Percentiles rank a stretch among this genome's conserved stretches.
Evolutionary conservation across 345 rosid genomes (phyloP).

Genomic region (Eucalyptus polyanthemos): DNA sequence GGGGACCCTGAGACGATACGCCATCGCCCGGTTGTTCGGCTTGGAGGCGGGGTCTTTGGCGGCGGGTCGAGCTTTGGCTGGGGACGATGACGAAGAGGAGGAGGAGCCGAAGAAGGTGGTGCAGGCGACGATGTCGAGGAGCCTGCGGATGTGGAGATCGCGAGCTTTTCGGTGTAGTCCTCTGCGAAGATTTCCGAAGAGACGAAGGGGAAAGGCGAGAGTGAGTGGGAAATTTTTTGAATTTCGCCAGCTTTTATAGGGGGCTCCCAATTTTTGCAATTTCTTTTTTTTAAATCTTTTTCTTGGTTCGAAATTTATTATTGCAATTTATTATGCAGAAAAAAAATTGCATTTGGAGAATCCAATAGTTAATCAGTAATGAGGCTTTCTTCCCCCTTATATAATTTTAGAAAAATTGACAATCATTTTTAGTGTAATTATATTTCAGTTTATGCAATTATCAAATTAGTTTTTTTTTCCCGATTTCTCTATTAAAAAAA

Average conservation of each 20-base stretch:
- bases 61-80: conserved; percentile 18
- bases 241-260: background rate
- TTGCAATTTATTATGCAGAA: background rate
- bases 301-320: background rate
- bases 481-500: background rate
- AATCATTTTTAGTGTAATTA: background rate
- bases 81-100: conserved; percentile 25
- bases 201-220: background rate
- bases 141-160: conserved; percentile 74
- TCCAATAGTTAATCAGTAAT: background rate
- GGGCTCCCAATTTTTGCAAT: background rate
- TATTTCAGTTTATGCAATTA: background rate
- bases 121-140: conserved; percentile 89
- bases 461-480: background rate
- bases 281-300: background rate
- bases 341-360: background rate
- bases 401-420: background rate
- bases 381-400: background rate
- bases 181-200: conserved; percentile 20
- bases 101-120: conserved; percentile 56
- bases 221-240: background rate
- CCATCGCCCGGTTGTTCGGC: background rate
- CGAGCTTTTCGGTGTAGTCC: conserved; percentile 70
- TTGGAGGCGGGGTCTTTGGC: conserved; percentile 11
- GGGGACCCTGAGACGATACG: background rate